Evolutionary conservation across 148 eudicot species (phyloP), one percentile per base, ranked within the genome.

Genomic region (Polygonum aviculare): DNA sequence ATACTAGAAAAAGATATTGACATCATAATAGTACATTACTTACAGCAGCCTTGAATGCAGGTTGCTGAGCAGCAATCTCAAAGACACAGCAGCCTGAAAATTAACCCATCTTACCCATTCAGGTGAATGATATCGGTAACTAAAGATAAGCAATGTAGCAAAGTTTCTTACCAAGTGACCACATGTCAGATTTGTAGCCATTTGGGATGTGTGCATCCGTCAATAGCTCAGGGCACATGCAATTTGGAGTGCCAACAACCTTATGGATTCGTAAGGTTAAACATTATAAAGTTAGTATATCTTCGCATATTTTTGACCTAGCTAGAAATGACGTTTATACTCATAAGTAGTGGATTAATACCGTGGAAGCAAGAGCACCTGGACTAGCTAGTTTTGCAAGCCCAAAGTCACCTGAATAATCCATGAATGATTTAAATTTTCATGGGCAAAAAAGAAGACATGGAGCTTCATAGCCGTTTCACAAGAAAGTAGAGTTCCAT

Each of bases 21-120:
- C 40, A 10, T 33, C 26, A 21, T 31, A 19, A 57, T 41, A 79
- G 9, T 44, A 44, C 4, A 7, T 2, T 44, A 82, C 94, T 85
- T 88, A 95, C 99, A 55, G 92, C 78, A 76, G 99, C 99, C 85
- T 77, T 86, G 80, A 92, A 95, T 76, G 99, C 83, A 38, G 90
- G 96, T 70, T 95, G 98, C 81, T 92, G 96, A 26, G 97, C 96
- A 77, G 91, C 96, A 77, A 95, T 95, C 93, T 95, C 99, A 78
- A 92, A 95, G 86, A 93, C 86, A 71, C 97, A 95, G 74, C 99
- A 95, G 72, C 99, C 99, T 95, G 76, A 57, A 73, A 33, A 67
- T 44, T 14, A 69, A 11, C 73, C 59, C 47, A 44, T 36, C 39
- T 19, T 22, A 45, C 19, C 36, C 36, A 21, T 33, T 72, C 35